A percentile compares a stretch with the other conserved stretches of the same genome.
Conservation (phyloP, 1,139 yeast species). For the Taiozyma sp. region DNA sequence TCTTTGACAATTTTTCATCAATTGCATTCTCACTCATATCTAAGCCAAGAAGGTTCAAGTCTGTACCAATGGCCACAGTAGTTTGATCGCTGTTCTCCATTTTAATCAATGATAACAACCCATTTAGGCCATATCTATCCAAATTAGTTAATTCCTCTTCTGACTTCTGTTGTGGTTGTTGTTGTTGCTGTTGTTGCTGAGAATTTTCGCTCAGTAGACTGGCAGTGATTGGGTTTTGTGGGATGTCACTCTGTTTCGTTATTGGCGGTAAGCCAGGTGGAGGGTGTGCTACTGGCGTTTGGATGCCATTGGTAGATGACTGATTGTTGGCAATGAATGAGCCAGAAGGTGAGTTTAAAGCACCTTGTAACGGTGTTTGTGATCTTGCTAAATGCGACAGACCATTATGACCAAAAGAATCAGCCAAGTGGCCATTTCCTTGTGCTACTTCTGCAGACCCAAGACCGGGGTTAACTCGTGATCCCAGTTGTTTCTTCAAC, state of each 20-base stretch:
- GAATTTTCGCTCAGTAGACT: background rate
- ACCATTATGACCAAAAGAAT: background rate
- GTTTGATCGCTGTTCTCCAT: constrained; percentile 66
- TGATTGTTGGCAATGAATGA: constrained; percentile 1
- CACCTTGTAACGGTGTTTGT: constrained; percentile 14
- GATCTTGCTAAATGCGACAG: constrained; percentile 8
- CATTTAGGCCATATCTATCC: constrained; percentile 71
- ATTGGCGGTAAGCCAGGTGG: constrained; percentile 9
- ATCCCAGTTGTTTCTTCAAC: constrained; percentile 2
- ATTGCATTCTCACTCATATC: constrained; percentile 38
- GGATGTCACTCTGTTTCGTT: background rate
- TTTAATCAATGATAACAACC: constrained; percentile 61
- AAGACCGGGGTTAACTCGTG: background rate
- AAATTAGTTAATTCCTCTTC: constrained; percentile 27
- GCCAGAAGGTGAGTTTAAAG: constrained; percentile 7
- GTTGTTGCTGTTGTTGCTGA: background rate
- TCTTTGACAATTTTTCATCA: constrained; percentile 51
- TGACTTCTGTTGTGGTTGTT: background rate
- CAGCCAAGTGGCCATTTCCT: background rate
- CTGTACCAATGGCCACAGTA: constrained; percentile 80
- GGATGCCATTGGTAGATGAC: background rate
- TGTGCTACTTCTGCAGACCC: background rate
- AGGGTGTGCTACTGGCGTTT: constrained; percentile 1
- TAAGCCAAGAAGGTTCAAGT: constrained; percentile 68
- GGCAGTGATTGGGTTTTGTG: background rate